phyloP scores from a whole-genome alignment of 495 filamentous ascomycete species.

The Penicillium argentinense region DNA sequence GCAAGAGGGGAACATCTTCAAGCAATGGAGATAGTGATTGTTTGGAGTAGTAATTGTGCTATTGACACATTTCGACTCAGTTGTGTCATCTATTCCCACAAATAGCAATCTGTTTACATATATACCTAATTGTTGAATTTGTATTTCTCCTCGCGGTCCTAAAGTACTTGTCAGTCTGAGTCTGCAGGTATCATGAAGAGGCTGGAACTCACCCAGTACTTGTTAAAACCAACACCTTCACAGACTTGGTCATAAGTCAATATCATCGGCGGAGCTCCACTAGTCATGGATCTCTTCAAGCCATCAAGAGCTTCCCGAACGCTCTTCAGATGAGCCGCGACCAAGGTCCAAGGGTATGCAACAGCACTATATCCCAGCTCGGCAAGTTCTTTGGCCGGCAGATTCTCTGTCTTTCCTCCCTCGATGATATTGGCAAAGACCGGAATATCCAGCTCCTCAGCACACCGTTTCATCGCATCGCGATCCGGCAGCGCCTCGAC shows the following conservation, averaged over 20 bases:
- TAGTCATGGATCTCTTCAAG: slow-evolving; percentile 33
- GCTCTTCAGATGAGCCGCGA: slow-evolving; percentile 40
- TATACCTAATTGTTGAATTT: slow-evolving; percentile 10
- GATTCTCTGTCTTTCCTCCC: slow-evolving; percentile 42
- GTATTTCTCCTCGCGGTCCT: slow-evolving; percentile 26
- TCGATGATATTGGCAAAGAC: slow-evolving; percentile 47
- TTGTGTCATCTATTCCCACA: too few species aligned
- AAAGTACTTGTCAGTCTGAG: neutral
- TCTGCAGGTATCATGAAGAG: neutral
- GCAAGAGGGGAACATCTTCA: neutral
- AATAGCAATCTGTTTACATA: neutral
- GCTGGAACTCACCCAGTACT: slow-evolving; percentile 37
- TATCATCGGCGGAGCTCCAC: slow-evolving; percentile 33
- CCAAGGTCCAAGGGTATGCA: slow-evolving; percentile 44
- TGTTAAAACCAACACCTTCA: slow-evolving; percentile 41
- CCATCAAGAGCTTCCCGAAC: slow-evolving; percentile 38
- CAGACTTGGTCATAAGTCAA: slow-evolving; percentile 37
- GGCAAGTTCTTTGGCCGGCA: slow-evolving; percentile 39
- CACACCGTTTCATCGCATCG: slow-evolving; percentile 35
- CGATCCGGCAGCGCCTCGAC: slow-evolving; percentile 43
- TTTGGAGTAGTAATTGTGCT: neutral
- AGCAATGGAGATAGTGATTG: neutral
- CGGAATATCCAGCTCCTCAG: slow-evolving; percentile 33
- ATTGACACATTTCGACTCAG: too few species aligned
- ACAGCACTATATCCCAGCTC: slow-evolving; percentile 37